These are phyloP conservation scores for Tulasnella sp. DNA, from an alignment of 768 basidiomycete genomes.

Conservation along the genomic window DNA sequence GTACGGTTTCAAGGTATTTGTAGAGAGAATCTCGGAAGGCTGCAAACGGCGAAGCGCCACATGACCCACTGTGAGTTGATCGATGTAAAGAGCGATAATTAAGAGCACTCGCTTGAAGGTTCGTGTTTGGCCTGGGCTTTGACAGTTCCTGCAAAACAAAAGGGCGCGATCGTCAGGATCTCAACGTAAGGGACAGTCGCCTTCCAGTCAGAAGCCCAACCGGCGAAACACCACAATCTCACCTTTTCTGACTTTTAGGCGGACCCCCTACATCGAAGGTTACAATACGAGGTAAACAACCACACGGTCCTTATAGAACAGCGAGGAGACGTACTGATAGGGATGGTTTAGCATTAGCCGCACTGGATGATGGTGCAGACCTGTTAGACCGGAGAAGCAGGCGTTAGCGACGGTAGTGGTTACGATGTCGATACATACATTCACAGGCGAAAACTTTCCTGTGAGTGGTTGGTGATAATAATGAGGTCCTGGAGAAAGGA, in stretches of 20 bases:
- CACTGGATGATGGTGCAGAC: slow-evolving; percentile 11
- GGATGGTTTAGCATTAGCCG: slow-evolving; percentile 13
- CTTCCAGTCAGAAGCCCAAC: not conserved
- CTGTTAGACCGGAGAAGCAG: not conserved
- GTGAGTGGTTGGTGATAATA: slow-evolving; percentile 8
- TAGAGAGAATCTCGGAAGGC: slow-evolving; percentile 90
- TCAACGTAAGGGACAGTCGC: not conserved
- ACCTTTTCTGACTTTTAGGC: slow-evolving; percentile 87
- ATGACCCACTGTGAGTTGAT: not conserved
- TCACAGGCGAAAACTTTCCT: slow-evolving; percentile 15
- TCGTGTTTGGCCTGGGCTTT: slow-evolving; percentile 92
- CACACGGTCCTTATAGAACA: not conserved
- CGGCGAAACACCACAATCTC: not conserved
- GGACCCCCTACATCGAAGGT: slow-evolving; percentile 34
- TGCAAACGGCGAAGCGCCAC: slow-evolving; percentile 23
- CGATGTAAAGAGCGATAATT: slow-evolving; percentile 15
- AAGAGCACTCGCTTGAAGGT: slow-evolving; percentile 44
- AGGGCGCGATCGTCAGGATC: slow-evolving; percentile 11
- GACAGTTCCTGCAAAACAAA: slow-evolving; percentile 36
- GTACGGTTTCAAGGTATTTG: slow-evolving; percentile 77
- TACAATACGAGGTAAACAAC: not conserved
- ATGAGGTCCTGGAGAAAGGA: not conserved
- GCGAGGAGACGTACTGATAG: not conserved
- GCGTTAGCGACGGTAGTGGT: not conserved
- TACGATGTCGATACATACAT: not conserved